Percentiles rank a stretch among this genome's conserved stretches.
These are phyloP conservation scores for Solanum sejunctum DNA, from an alignment of 257 asterid genomes.

Conservation along the genomic window DNA sequence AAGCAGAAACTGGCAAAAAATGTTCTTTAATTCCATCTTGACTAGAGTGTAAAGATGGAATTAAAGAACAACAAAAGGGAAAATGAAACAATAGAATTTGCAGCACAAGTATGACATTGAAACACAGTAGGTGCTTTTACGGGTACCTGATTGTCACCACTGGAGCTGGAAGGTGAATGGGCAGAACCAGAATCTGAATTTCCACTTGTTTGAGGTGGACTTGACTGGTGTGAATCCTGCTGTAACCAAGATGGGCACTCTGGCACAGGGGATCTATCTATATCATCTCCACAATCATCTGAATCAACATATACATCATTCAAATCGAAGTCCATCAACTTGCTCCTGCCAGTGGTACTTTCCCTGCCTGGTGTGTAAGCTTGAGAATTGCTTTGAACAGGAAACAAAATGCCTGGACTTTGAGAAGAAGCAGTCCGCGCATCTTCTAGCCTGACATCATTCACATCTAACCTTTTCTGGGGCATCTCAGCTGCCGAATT, in stretches of 20 bases:
- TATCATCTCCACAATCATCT: constrained; percentile 51
- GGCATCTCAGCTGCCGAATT: constrained; percentile 25
- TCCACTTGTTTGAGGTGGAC: constrained; percentile 78
- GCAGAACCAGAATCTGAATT: constrained; percentile 79
- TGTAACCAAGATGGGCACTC: constrained; percentile 60
- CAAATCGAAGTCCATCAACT: constrained; percentile 55
- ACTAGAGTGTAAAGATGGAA: neutral
- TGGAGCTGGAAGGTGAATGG: constrained; percentile 75
- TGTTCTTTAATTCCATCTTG: neutral
- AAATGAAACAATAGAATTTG: neutral
- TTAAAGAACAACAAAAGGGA: neutral
- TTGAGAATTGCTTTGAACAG: constrained; percentile 28
- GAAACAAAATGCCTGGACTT: constrained; percentile 26
- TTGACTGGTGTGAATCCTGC: constrained; percentile 57
- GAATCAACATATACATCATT: constrained; percentile 64
- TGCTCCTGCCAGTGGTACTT: constrained; percentile 46
- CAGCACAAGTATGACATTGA: neutral
- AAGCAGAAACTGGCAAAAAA: neutral
- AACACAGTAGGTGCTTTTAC: neutral
- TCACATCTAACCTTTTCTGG: constrained; percentile 10
- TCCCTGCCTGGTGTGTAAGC: constrained; percentile 29
- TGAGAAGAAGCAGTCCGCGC: constrained; percentile 25
- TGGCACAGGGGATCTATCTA: constrained; percentile 40
- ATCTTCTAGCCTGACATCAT: constrained; percentile 8
- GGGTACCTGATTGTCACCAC: constrained; percentile 65